Conservation (phyloP, 148 eudicot genomes). For the Vaccinium myrtillus region DNA sequence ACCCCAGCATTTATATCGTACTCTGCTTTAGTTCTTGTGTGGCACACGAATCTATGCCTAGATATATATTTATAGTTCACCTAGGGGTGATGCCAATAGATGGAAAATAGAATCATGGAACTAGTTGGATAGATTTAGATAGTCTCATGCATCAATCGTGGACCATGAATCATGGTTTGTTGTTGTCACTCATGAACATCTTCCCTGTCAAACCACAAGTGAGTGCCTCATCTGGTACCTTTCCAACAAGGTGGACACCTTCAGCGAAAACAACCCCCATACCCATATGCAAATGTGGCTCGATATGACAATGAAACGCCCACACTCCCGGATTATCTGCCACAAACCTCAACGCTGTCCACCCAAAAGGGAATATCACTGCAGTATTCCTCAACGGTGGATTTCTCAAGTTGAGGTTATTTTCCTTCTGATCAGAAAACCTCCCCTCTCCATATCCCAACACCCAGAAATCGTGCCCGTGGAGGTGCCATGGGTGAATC, state of each 20-base stretch:
- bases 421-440: slow-evolving; percentile 44
- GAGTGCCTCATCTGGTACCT: slow-evolving; percentile 60
- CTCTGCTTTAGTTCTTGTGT: neutral
- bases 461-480: slow-evolving; percentile 94
- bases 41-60: neutral
- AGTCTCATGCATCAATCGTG: neutral
- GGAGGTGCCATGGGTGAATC: slow-evolving; percentile 88
- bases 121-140: neutral
- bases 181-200: slow-evolving; percentile 42
- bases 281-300: slow-evolving; percentile 93
- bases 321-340: slow-evolving; percentile 89
- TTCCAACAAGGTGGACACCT: slow-evolving; percentile 36
- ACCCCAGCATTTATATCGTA: neutral
- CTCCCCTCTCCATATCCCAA: slow-evolving; percentile 84
- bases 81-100: neutral
- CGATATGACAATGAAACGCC: slow-evolving; percentile 95
- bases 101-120: neutral
- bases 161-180: slow-evolving; percentile 1
- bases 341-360: slow-evolving; percentile 82
- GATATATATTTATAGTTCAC: neutral
- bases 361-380: slow-evolving; percentile 73
- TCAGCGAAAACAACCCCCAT: slow-evolving; percentile 85
- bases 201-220: slow-evolving; percentile 68
- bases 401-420: slow-evolving; percentile 56
- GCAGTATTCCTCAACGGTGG: slow-evolving; percentile 76